Conservation (phyloP, 2,329 filamentous ascomycete genomes). For the Aschersonia sp. region DNA sequence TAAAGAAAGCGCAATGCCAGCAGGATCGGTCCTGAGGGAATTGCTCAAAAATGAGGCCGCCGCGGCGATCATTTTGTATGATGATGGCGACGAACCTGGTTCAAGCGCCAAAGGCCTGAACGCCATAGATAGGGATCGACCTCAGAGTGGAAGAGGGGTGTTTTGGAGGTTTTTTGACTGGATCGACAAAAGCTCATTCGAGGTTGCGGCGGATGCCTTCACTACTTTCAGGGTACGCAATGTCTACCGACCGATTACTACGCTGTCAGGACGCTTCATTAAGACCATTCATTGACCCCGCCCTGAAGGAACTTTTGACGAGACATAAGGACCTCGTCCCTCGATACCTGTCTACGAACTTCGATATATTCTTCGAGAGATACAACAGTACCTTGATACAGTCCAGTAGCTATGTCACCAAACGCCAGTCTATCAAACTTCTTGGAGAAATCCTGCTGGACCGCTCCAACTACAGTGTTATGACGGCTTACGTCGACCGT, state of each 20-base stretch:
- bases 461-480: constrained; percentile 91
- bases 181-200: constrained; percentile 93
- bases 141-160: constrained; percentile 66
- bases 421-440: constrained; percentile 93
- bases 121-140: constrained; percentile 60
- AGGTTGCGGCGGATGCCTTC: constrained; percentile 94
- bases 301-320: constrained; percentile 67
- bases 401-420: constrained; percentile 93
- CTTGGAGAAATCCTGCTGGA: constrained; percentile 90
- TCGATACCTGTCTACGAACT: constrained; percentile 77
- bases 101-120: constrained; percentile 63
- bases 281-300: not conserved
- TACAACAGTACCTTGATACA: constrained; percentile 83
- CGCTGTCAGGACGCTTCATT: not conserved
- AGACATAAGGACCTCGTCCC: constrained; percentile 87
- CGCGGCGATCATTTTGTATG: constrained; percentile 81
- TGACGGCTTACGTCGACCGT: constrained; percentile 92
- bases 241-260: not conserved
- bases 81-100: constrained; percentile 60
- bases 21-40: constrained; percentile 78
- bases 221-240: constrained; percentile 76
- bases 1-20: constrained; percentile 81
- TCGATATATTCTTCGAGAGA: constrained; percentile 79
- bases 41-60: constrained; percentile 81
- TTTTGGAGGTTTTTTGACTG: constrained; percentile 97